These are phyloP conservation scores for Termitomyces sp. DNA, from an alignment of 768 basidiomycete genomes.

Conservation along the genomic window DNA sequence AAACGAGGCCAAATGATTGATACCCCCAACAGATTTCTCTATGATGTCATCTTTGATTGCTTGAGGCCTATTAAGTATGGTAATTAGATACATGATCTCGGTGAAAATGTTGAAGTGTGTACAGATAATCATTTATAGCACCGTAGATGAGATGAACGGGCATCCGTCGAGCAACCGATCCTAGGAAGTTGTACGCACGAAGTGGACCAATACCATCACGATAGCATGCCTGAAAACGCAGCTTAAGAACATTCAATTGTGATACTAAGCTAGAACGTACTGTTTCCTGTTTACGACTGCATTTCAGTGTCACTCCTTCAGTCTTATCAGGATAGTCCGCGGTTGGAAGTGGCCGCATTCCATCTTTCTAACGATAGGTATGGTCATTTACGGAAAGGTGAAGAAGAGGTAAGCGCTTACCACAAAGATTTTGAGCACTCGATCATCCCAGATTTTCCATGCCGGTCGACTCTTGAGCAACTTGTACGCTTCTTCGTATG, in stretches of 20 bases:
- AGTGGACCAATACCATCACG: slow-evolving; percentile 28
- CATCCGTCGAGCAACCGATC: slow-evolving; percentile 22
- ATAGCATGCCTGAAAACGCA: slow-evolving; percentile 32
- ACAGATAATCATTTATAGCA: slow-evolving; percentile 39
- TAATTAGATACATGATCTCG: background rate
- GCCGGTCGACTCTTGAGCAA: slow-evolving; percentile 29
- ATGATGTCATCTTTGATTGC: slow-evolving; percentile 32
- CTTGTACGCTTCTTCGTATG: slow-evolving; percentile 40
- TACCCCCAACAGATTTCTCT: slow-evolving; percentile 27
- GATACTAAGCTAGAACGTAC: slow-evolving; percentile 16
- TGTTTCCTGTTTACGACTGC: slow-evolving; percentile 39
- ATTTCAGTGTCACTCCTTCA: slow-evolving; percentile 46
- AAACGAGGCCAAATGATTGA: slow-evolving; percentile 30
- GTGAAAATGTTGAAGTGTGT: slow-evolving; percentile 4
- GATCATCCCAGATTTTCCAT: slow-evolving; percentile 46
- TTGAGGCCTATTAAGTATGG: slow-evolving; percentile 23
- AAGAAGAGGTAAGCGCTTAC: slow-evolving; percentile 19
- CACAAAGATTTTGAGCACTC: slow-evolving; percentile 37
- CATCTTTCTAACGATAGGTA: slow-evolving; percentile 29
- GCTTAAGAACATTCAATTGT: background rate
- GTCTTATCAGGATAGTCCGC: slow-evolving; percentile 34
- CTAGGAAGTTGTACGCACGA: slow-evolving; percentile 29
- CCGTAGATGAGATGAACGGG: slow-evolving; percentile 45
- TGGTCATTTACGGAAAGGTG: background rate
- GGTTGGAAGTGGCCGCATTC: slow-evolving; percentile 36